Conservation (phyloP, 2,329 filamentous ascomycete species). For the Penicillium sclerotigenum region DNA sequence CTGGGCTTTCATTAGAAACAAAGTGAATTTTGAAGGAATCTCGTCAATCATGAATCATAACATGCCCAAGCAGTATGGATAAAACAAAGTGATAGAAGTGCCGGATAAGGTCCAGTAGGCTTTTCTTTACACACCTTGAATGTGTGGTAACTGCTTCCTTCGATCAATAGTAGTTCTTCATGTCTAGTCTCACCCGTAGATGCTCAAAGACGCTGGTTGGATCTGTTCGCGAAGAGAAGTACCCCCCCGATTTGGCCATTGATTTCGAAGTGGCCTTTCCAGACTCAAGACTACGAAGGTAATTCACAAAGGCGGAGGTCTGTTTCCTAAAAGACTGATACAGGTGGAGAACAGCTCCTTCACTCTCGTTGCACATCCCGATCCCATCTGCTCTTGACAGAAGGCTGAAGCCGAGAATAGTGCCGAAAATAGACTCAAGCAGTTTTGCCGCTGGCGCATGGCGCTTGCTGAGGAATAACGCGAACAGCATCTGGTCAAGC, state of each 20-base stretch:
- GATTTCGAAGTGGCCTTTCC: constrained; percentile 52
- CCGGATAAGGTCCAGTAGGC: no score
- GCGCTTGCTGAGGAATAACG: constrained; percentile 68
- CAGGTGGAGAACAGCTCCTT: constrained; percentile 48
- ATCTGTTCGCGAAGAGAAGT: constrained; percentile 33
- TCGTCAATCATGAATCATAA: constrained; percentile 11
- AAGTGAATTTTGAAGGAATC: background rate
- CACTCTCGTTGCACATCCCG: constrained; percentile 39
- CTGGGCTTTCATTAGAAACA: background rate
- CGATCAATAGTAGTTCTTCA: constrained; percentile 62
- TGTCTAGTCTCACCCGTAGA: constrained; percentile 66
- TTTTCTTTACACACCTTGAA: background rate
- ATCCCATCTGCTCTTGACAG: constrained; percentile 37
- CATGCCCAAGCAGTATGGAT: background rate
- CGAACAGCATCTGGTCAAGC: constrained; percentile 71
- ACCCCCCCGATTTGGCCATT: constrained; percentile 23
- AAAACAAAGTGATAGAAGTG: background rate
- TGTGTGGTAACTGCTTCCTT: background rate
- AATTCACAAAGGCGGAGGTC: constrained; percentile 66
- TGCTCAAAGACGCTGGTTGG: constrained; percentile 63
- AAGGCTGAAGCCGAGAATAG: constrained; percentile 67
- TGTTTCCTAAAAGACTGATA: constrained; percentile 69
- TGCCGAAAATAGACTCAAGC: constrained; percentile 71
- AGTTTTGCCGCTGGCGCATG: constrained; percentile 70
- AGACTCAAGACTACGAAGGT: constrained; percentile 67